Conservation (phyloP, 495 filamentous ascomycete species). For the Elasticomyces elasticus region DNA sequence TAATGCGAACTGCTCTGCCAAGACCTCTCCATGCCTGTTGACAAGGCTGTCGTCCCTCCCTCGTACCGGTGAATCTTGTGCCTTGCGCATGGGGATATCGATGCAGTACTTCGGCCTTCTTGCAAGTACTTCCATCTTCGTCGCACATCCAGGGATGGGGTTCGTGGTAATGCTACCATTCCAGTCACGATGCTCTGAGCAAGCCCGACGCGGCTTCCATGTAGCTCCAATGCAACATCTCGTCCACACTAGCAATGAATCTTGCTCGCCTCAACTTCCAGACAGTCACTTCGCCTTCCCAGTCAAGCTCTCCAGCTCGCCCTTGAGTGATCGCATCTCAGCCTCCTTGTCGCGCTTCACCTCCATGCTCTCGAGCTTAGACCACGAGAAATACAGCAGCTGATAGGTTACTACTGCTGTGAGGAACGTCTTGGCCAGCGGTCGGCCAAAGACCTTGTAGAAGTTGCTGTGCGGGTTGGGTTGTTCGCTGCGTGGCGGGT, state of each 20-base stretch:
- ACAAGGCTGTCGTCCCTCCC: too few relatives aligned
- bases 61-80: too few relatives aligned
- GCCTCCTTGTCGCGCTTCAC: slow-evolving; percentile 50
- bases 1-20: too few relatives aligned
- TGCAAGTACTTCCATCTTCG: too few relatives aligned
- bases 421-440: slow-evolving; percentile 76
- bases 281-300: not conserved
- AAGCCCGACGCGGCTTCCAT: not conserved
- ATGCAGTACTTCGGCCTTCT: too few relatives aligned
- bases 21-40: too few relatives aligned
- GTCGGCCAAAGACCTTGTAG: slow-evolving; percentile 69
- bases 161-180: not conserved
- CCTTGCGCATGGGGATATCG: too few relatives aligned
- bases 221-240: not conserved
- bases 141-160: too few relatives aligned
- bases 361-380: slow-evolving; percentile 75
- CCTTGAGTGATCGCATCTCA: slow-evolving; percentile 23
- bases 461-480: slow-evolving; percentile 48
- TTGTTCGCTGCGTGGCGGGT: not conserved
- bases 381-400: slow-evolving; percentile 70
- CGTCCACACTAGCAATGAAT: slow-evolving; percentile 1
- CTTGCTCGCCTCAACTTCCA: not conserved
- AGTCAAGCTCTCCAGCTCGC: slow-evolving; percentile 12
- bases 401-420: slow-evolving; percentile 86
- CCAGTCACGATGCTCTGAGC: not conserved